phyloP scores from a whole-genome alignment of 2,329 filamentous ascomycete genomes.

The Thelonectria rubi region DNA sequence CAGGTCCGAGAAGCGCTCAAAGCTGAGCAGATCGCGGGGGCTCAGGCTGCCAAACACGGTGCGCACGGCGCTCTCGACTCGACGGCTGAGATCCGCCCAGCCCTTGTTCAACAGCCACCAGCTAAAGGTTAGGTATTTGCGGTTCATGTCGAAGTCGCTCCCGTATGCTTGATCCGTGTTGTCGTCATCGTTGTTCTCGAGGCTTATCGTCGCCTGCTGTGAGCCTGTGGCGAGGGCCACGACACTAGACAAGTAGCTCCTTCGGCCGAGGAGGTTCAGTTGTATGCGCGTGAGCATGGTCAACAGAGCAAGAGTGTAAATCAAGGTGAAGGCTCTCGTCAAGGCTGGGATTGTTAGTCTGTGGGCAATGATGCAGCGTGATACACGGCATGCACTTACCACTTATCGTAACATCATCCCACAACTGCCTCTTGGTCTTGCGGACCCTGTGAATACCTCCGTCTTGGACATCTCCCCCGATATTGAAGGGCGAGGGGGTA shows the following conservation, averaged over 20 bases:
- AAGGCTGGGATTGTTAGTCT: slow-evolving; percentile 67
- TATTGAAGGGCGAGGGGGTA: slow-evolving; percentile 61
- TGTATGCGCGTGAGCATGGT: slow-evolving; percentile 94
- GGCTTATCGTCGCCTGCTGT: slow-evolving; percentile 78
- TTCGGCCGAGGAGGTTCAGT: slow-evolving; percentile 92
- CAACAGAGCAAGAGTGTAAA: slow-evolving; percentile 90
- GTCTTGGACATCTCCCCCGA: slow-evolving; percentile 48
- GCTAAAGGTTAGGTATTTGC: slow-evolving; percentile 93
- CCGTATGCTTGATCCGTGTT: slow-evolving; percentile 83
- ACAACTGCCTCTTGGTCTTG: slow-evolving; percentile 91
- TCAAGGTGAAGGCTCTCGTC: slow-evolving; percentile 86
- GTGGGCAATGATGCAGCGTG: background rate
- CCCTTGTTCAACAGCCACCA: slow-evolving; percentile 97
- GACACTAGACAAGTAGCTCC: slow-evolving; percentile 95
- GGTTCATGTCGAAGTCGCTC: slow-evolving; percentile 95
- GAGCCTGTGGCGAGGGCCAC: slow-evolving; percentile 85
- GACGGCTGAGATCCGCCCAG: slow-evolving; percentile 82
- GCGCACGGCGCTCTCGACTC: slow-evolving; percentile 85
- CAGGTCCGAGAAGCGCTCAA: slow-evolving; percentile 81
- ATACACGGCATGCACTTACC: slow-evolving; percentile 65
- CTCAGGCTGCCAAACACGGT: slow-evolving; percentile 90
- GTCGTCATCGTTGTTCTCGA: slow-evolving; percentile 95
- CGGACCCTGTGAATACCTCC: slow-evolving; percentile 58
- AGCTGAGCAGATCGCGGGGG: slow-evolving; percentile 85
- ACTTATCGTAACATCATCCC: slow-evolving; percentile 97